Percentiles rank a stretch among this genome's conserved stretches.
These are phyloP conservation scores for Lodderomyces jiufengensis DNA, from an alignment of 1,139 yeast genomes.

Conservation along the genomic window DNA sequence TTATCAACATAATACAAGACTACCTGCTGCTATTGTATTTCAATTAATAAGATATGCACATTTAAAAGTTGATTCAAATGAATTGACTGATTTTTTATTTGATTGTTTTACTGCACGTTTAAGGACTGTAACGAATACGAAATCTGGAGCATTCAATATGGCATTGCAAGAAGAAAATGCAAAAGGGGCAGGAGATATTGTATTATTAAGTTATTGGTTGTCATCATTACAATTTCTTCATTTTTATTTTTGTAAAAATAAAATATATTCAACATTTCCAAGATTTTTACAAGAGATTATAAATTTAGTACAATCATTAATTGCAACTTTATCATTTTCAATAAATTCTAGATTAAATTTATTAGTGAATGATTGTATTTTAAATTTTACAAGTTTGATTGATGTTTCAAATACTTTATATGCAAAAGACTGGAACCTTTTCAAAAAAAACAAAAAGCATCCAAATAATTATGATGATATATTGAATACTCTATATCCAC, in stretches of 20 bases:
- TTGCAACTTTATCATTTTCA: constrained; percentile 62
- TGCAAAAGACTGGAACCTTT: constrained; percentile 74
- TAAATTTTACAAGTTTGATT: constrained; percentile 62
- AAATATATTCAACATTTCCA: constrained; percentile 53
- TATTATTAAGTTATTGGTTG: constrained; percentile 69
- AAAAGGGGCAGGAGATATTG: constrained; percentile 59
- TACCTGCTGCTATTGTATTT: constrained; percentile 66
- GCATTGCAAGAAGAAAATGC: constrained; percentile 27
- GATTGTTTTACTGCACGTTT: constrained; percentile 61
- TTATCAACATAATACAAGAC: constrained; percentile 52
- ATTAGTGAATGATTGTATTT: constrained; percentile 58
- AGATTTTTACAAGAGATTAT: constrained; percentile 57
- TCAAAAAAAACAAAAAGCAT: constrained; percentile 46
- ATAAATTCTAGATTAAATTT: constrained; percentile 57
- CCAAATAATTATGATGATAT: constrained; percentile 64
- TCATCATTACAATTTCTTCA: constrained; percentile 64
- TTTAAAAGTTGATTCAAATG: constrained; percentile 48
- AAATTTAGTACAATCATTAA: constrained; percentile 54
- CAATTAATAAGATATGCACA: constrained; percentile 67
- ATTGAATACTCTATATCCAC: constrained; percentile 67
- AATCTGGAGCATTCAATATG: constrained; percentile 55
- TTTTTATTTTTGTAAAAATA: constrained; percentile 58
- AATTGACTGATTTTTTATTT: constrained; percentile 54
- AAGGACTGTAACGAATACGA: constrained; percentile 55
- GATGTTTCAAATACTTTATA: constrained; percentile 59